phyloP scores from a whole-genome alignment of 2,329 filamentous ascomycete genomes.

The Hypomyces rosellus region DNA sequence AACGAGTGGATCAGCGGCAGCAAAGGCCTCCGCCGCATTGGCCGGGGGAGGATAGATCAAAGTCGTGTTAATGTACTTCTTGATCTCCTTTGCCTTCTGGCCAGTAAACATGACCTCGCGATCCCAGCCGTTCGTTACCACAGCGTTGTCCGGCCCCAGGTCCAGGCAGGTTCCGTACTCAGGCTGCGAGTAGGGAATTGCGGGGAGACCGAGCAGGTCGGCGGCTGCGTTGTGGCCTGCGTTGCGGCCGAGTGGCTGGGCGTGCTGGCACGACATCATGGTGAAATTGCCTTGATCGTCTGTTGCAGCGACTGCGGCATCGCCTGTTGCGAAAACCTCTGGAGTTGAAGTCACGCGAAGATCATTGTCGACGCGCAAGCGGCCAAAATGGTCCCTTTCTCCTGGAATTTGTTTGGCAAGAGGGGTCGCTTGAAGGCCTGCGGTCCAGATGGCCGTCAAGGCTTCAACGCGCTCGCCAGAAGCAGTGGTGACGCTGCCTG shows the following conservation, averaged over 20 bases:
- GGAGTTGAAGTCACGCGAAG: constrained; percentile 20
- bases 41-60: constrained; percentile 28
- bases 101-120: constrained; percentile 21
- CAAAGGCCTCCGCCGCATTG: constrained; percentile 2
- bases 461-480: constrained; percentile 27
- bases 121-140: constrained; percentile 26
- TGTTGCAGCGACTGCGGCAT: constrained; percentile 22
- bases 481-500: constrained; percentile 18
- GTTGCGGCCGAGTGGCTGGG: constrained; percentile 26
- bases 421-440: constrained; percentile 25
- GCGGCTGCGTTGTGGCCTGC: constrained; percentile 27
- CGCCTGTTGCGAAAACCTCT: constrained; percentile 28
- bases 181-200: constrained; percentile 22
- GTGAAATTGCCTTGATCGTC: constrained; percentile 22
- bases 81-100: constrained; percentile 26
- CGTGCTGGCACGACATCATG: constrained; percentile 35
- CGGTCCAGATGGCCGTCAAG: constrained; percentile 31
- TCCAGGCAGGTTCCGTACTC: constrained; percentile 28
- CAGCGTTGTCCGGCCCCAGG: constrained; percentile 24
- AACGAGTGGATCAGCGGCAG: constrained; percentile 1
- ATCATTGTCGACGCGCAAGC: constrained; percentile 23
- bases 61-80: constrained; percentile 25
- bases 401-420: constrained; percentile 26
- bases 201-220: constrained; percentile 22
- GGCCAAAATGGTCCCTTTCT: constrained; percentile 20